These are phyloP conservation scores for Debaryomyces hansenii DNA, from an alignment of 805 yeast species.

Conservation along the genomic window DNA sequence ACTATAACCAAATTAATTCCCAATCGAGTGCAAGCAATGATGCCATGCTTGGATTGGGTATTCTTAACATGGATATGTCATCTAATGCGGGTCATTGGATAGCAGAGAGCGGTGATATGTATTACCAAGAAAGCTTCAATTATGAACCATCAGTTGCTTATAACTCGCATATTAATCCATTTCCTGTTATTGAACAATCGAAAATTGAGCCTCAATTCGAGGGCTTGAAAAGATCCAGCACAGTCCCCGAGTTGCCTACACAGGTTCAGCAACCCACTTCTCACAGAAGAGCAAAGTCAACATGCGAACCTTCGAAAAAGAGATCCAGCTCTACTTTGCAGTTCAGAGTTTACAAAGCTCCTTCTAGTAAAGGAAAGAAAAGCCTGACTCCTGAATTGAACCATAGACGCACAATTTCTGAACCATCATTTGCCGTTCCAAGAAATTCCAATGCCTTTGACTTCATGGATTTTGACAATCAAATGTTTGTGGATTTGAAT, in stretches of 20 bases:
- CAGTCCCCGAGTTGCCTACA: not conserved
- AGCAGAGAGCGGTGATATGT: not conserved
- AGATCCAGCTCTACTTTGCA: constrained; percentile 13
- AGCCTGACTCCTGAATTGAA: constrained; percentile 16
- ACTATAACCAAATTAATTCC: not conserved
- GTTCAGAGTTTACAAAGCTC: constrained; percentile 32
- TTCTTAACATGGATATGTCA: constrained; percentile 23
- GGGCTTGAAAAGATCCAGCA: not conserved
- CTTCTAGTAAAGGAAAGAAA: constrained; percentile 12
- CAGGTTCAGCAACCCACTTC: not conserved
- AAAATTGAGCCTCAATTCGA: not conserved
- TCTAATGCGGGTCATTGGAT: not conserved
- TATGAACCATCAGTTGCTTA: not conserved
- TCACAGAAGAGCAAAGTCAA: constrained; percentile 29
- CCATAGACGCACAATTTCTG: constrained; percentile 26
- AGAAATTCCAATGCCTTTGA: constrained; percentile 23
- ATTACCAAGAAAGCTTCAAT: not conserved
- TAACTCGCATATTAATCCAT: not conserved
- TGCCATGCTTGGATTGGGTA: constrained; percentile 27
- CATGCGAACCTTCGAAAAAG: constrained; percentile 15
- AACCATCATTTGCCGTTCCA: constrained; percentile 5
- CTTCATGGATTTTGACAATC: constrained; percentile 27
- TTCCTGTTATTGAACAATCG: not conserved
- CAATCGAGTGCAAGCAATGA: constrained; percentile 10
- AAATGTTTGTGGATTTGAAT: constrained; percentile 10